Evolutionary conservation across 106 monocot genomes (phyloP), one percentile per base, ranked within the genome.

Genomic region (Dendrobium chrysotoxum): DNA sequence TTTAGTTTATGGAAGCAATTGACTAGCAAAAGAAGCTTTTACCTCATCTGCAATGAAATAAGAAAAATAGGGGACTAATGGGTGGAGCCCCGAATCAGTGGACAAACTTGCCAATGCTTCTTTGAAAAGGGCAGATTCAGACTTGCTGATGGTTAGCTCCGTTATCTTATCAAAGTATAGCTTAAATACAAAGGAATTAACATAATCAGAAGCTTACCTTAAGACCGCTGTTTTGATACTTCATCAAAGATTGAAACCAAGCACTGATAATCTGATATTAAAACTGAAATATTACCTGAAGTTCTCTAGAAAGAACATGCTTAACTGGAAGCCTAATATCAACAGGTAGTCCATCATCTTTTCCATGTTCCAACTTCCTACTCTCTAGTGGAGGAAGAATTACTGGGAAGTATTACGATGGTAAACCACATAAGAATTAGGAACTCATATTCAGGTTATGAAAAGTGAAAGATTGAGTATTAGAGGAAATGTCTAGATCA

Each of bases 41-140:
- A 99, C 99, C 99, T 99, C 95, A 79, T 99, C 99, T 18, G 91
- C 88, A 72, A 95, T 88, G 84, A 99, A 99, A 81, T 88, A 95
- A 17, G 95, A 87, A 84, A 99, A 99, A 79, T 99, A 99, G 76
- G 99, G 99, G 85, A 99, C 88, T 64, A 99, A 80, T 17, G 99
- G 99, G 88, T 99, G 95, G 86, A 99, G 85, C 67, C 99, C 99
- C 55, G 99, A 93, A 81, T 99, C 99, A 38, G 85, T 87, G 17
- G 93, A 86, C 79, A 99, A 87, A 80, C 99, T 99, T 65, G 82
- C 78, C 81, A 99, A 84, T 42, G 95, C 99, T 83, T 93, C 90
- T 82, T 95, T 93, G 75, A 99, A 93, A 54, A 95, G 75, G 17
- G 78, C 75, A 16, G 95, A 85, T 4, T 99, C 91, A 66, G 93